phyloP scores from a whole-genome alignment of 768 basidiomycete genomes.

The Psilocybe tampanensis region DNA sequence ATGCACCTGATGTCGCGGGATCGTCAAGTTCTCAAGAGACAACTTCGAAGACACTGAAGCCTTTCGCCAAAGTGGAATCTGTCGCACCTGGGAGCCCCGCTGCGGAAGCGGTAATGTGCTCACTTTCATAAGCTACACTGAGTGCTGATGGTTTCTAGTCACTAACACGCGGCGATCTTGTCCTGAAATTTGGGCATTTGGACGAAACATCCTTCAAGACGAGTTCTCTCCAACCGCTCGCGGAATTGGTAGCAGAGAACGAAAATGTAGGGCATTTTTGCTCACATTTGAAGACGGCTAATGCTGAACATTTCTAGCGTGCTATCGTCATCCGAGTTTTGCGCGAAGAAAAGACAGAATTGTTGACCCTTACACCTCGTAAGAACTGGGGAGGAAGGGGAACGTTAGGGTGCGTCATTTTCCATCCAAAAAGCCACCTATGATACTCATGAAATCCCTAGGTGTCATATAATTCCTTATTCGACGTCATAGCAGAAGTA shows the following conservation, averaged over 20 bases:
- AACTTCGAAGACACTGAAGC: slow-evolving; percentile 23
- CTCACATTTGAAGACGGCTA: neutral
- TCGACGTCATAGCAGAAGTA: slow-evolving; percentile 21
- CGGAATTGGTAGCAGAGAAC: slow-evolving; percentile 68
- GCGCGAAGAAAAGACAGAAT: slow-evolving; percentile 46
- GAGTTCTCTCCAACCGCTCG: slow-evolving; percentile 64
- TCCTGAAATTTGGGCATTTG: slow-evolving; percentile 74
- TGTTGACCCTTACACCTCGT: slow-evolving; percentile 64
- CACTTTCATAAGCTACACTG: too few relatives aligned
- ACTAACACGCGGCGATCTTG: slow-evolving; percentile 65
- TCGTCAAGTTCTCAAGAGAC: slow-evolving; percentile 8
- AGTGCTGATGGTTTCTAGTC: slow-evolving; percentile 64
- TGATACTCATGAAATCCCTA: too few relatives aligned
- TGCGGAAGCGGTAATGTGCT: slow-evolving; percentile 61
- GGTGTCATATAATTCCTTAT: slow-evolving; percentile 67
- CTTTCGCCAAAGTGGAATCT: slow-evolving; percentile 83
- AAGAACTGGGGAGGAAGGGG: slow-evolving; percentile 89
- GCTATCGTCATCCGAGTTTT: slow-evolving; percentile 60
- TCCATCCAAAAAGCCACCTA: too few relatives aligned
- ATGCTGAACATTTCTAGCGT: slow-evolving; percentile 41
- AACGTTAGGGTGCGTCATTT: slow-evolving; percentile 72
- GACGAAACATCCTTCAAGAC: slow-evolving; percentile 52
- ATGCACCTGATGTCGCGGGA: slow-evolving; percentile 41
- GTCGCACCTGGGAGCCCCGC: slow-evolving; percentile 86
- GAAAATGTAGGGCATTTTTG: slow-evolving; percentile 65